Evolutionary conservation across 169 alveolate genomes (phyloP), one percentile per base, ranked within the genome.

Genomic region (Babesia sp.): DNA sequence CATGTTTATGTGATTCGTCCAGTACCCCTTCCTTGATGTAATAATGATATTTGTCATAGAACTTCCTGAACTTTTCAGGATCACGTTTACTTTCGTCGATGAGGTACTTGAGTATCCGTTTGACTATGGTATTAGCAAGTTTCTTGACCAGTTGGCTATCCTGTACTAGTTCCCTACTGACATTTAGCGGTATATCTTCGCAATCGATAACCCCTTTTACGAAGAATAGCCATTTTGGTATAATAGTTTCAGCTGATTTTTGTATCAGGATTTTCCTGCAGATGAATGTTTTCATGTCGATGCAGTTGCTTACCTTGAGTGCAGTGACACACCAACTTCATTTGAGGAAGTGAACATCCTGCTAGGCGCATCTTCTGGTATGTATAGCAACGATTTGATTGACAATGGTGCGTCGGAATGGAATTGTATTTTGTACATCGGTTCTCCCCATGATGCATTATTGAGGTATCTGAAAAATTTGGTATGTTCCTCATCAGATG

Each of bases 151-250:
- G 86, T n/a, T 84, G 81, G 14, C 95, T 90, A 69, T 94, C 96
- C 85, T 95, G 94, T 93, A 95, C 95, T 59, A 89, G 92, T 77
- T 97, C 99, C 58, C 99, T 85, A 79, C 98, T 94, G 72, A 97
- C 96, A 77, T 96, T 94, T 58, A 97, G 88, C 6, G 99, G 99
- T 70, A 97, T 82, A 84, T 97, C 99, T 71, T 97, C 99, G 73
- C 99, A 96, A 78, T 97, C 99, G 12, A 97, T 96, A 36, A 97
- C 98, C 9, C 99, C 99, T 85, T 95, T 94, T 54, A 97, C 91
- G 74, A 96, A 97, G 90, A 96, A 94, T 51, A 97, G 85, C 97
- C 97, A 97, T 86, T 90, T 85, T 3, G 99, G 99, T 14, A 97
- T 87, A 36, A 97, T 90, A 34, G 93, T 95, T 31, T 85, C 90